A percentile compares a stretch with the other conserved stretches of the same genome.
phyloP scores from a whole-genome alignment of 225 moss, liverwort and hornwort genomes.

The Straminergon stramineum region DNA sequence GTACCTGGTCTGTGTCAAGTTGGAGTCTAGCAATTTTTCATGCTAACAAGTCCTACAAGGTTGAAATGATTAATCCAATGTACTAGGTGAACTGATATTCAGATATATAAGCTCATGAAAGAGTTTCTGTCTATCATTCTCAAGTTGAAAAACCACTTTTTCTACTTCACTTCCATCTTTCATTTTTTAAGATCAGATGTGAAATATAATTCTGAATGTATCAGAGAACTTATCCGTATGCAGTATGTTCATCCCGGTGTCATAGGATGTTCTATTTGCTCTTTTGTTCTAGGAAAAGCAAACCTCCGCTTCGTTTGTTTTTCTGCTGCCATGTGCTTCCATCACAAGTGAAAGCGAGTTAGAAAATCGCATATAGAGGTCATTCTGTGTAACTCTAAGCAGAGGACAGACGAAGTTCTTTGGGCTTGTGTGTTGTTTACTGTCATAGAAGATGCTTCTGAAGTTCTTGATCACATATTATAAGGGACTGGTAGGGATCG shows the following conservation, averaged over 20 bases:
- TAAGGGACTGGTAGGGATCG: conserved; percentile 54
- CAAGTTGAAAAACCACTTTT: not conserved
- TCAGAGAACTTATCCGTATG: not conserved
- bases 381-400: not conserved
- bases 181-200: not conserved
- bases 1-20: not conserved
- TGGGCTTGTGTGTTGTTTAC: not conserved
- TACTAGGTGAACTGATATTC: not conserved
- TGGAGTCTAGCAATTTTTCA: not conserved
- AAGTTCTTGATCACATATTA: conserved; percentile 33
- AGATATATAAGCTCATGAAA: not conserved
- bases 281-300: not conserved
- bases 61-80: not conserved
- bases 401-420: not conserved
- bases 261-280: not conserved
- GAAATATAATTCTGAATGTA: not conserved
- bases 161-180: not conserved
- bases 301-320: not conserved
- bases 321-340: not conserved
- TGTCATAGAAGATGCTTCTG: conserved; percentile 23
- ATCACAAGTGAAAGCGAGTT: not conserved
- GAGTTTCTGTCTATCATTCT: not conserved
- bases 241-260: not conserved
- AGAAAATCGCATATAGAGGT: not conserved
- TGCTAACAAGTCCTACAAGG: not conserved